Evolutionary conservation across 306 rosid genomes (phyloP).

Genomic region (Quercus dentata): DNA sequence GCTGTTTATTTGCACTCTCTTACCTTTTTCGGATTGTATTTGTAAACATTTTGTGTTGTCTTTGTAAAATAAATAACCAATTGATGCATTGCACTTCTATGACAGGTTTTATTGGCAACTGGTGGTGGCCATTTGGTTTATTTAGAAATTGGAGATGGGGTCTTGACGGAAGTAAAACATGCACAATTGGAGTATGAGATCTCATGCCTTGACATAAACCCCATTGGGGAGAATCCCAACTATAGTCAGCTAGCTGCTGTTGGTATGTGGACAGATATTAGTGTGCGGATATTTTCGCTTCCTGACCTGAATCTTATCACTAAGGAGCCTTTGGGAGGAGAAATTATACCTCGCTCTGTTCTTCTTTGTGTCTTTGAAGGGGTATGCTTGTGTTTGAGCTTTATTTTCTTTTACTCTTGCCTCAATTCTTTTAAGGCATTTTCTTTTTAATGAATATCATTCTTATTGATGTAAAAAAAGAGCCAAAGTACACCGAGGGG

Average conservation of each 20-base stretch:
- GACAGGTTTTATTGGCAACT: slow-evolving; percentile 94
- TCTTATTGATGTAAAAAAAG: no score
- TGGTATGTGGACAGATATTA: slow-evolving; percentile 99
- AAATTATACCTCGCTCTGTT: slow-evolving; percentile 97
- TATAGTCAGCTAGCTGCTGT: slow-evolving; percentile 89
- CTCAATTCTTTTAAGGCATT: neutral
- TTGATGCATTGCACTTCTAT: slow-evolving; percentile 18
- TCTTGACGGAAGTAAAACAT: slow-evolving; percentile 54
- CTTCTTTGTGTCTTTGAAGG: slow-evolving; percentile 99
- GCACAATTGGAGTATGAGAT: slow-evolving; percentile 83
- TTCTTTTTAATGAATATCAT: neutral
- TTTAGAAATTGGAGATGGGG: slow-evolving; percentile 86
- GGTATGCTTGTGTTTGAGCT: slow-evolving; percentile 48
- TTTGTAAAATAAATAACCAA: neutral
- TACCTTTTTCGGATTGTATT: neutral
- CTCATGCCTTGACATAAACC: slow-evolving; percentile 95
- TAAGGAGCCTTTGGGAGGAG: slow-evolving; percentile 93
- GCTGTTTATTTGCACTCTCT: neutral
- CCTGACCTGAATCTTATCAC: slow-evolving; percentile 88
- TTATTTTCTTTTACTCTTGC: neutral
- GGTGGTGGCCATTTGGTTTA: slow-evolving; percentile 91
- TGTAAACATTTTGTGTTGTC: neutral
- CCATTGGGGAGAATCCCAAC: slow-evolving; percentile 79
- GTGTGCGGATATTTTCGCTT: slow-evolving; percentile 85
- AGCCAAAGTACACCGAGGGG: no score